These are phyloP conservation scores for Tulasnella sp. DNA, from an alignment of 768 basidiomycete genomes.

Conservation along the genomic window DNA sequence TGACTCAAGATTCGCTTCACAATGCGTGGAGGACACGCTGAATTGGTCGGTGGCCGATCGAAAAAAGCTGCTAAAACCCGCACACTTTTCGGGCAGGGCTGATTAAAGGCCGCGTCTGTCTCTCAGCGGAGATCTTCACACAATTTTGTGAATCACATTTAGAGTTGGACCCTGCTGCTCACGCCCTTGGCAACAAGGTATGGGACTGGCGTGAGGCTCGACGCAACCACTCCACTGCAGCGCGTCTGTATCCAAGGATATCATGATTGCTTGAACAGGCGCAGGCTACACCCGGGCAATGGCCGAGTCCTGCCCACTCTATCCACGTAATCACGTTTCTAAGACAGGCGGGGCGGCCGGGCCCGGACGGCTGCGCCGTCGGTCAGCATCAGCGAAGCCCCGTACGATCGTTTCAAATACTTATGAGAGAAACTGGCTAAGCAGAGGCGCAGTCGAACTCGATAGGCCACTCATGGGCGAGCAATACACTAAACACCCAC, in stretches of 20 bases:
- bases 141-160: neutral
- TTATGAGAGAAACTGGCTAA: too few relatives aligned
- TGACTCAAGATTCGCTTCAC: neutral
- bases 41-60: neutral
- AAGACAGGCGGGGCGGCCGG: too few relatives aligned
- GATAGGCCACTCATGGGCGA: too few relatives aligned
- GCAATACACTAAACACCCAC: too few relatives aligned
- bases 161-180: neutral
- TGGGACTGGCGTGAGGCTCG: too few relatives aligned
- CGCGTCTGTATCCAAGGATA: neutral
- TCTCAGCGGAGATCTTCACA: neutral
- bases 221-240: too few relatives aligned
- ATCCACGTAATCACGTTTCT: neutral
- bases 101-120: neutral
- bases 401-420: too few relatives aligned
- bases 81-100: neutral
- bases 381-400: too few relatives aligned
- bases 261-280: neutral
- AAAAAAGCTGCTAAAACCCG: neutral
- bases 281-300: neutral
- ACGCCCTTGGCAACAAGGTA: neutral
- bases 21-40: neutral
- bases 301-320: neutral
- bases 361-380: neutral
- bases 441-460: too few relatives aligned